Evolutionary conservation across 371 early-diverging fungal species (phyloP).

Genomic region (Mucor saturninus): DNA sequence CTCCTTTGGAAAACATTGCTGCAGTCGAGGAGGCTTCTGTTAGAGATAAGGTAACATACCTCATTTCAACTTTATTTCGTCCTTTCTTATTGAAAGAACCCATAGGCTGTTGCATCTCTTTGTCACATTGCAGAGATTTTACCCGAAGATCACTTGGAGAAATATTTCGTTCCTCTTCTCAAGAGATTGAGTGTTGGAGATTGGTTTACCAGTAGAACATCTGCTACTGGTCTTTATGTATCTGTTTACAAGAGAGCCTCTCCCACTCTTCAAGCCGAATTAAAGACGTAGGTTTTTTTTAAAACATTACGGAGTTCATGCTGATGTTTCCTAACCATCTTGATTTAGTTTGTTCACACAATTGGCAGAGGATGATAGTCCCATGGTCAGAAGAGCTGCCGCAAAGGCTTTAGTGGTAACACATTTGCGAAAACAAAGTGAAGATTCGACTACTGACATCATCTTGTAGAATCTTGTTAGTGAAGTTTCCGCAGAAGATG

Average conservation of each 20-base stretch:
- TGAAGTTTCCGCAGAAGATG: constrained; percentile 72
- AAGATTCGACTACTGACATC: neutral
- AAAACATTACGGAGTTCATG: neutral
- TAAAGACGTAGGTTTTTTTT: constrained; percentile 53
- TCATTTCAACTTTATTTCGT: neutral
- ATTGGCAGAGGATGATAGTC: constrained; percentile 93
- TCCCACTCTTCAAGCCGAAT: constrained; percentile 79
- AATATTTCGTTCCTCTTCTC: constrained; percentile 87
- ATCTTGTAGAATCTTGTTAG: constrained; percentile 62
- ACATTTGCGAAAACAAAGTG: neutral
- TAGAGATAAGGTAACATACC: constrained; percentile 82
- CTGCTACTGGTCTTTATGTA: constrained; percentile 92
- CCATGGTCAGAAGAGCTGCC: constrained; percentile 97
- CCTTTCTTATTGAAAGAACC: neutral
- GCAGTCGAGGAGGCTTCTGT: constrained; percentile 97
- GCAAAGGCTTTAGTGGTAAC: constrained; percentile 65
- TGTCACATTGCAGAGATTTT: constrained; percentile 78
- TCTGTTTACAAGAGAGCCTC: constrained; percentile 75
- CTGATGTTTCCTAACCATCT: neutral
- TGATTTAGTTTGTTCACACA: constrained; percentile 63
- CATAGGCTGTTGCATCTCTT: constrained; percentile 92
- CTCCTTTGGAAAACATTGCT: constrained; percentile 93
- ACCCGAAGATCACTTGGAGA: constrained; percentile 81
- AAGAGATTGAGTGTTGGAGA: constrained; percentile 91
- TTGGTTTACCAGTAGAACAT: constrained; percentile 97